Conservation (phyloP, 2,329 filamentous ascomycete genomes). For the Arthroderma sp. region DNA sequence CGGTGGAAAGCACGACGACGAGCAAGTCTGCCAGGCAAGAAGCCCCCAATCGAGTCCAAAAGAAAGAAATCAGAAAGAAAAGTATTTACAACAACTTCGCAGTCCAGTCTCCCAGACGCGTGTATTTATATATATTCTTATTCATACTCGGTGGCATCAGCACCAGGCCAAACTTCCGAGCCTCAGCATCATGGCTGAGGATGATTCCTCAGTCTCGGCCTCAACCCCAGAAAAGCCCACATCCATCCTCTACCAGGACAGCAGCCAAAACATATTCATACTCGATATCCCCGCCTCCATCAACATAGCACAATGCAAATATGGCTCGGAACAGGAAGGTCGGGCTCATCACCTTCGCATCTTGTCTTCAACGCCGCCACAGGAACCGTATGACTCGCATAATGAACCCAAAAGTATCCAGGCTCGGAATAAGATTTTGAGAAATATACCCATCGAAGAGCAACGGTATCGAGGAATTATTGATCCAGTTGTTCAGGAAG, state of each 20-base stretch:
- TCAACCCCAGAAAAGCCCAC: slow-evolving; percentile 3
- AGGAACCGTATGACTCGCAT: slow-evolving; percentile 26
- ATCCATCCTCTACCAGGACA: slow-evolving; percentile 40
- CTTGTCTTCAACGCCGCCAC: slow-evolving; percentile 33
- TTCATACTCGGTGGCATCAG: too few species aligned
- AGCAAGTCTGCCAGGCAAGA: too few species aligned
- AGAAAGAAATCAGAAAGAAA: too few species aligned
- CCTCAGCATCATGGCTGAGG: background rate
- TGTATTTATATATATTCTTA: too few species aligned
- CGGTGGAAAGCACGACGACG: too few species aligned
- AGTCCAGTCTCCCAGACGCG: too few species aligned
- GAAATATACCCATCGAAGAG: slow-evolving; percentile 21
- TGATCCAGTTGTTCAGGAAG: slow-evolving; percentile 22
- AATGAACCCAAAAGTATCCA: slow-evolving; percentile 33
- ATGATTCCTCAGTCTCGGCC: background rate
- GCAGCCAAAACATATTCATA: slow-evolving; percentile 32
- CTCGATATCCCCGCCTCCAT: slow-evolving; percentile 49
- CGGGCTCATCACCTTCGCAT: background rate
- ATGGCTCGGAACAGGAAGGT: slow-evolving; percentile 8
- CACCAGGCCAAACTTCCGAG: too few species aligned
- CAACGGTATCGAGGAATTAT: slow-evolving; percentile 17
- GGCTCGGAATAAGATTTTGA: slow-evolving; percentile 29
- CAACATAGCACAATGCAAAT: slow-evolving; percentile 35
- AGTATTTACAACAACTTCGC: too few species aligned
- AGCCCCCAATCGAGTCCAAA: too few species aligned